A percentile compares a stretch with the other conserved stretches of the same genome.
phyloP scores from a whole-genome alignment of 2,329 filamentous ascomycete genomes.

The Ambrosiella cleistominuta region DNA sequence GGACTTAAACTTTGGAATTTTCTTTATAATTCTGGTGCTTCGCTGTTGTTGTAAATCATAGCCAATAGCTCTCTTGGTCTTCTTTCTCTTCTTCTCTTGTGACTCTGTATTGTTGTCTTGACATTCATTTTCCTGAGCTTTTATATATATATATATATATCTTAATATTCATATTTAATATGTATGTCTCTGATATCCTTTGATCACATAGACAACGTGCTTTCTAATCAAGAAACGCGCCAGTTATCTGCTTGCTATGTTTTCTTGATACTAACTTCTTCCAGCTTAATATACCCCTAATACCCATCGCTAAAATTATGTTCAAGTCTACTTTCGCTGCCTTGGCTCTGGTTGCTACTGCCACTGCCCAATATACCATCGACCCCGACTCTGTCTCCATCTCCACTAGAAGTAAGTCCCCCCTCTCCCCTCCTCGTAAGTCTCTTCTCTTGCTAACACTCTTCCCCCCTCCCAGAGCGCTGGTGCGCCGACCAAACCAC shows the following conservation, averaged over 20 bases:
- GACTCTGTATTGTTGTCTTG: background rate
- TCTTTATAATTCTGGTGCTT: too few species aligned
- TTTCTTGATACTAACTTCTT: background rate
- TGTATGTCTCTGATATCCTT: background rate
- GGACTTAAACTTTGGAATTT: too few species aligned
- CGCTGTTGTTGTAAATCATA: too few species aligned
- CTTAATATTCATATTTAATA: background rate
- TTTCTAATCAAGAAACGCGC: too few species aligned
- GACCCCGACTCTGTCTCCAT: conserved; percentile 42
- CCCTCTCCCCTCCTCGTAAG: background rate
- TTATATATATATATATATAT: background rate
- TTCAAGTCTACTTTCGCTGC: conserved; percentile 18
- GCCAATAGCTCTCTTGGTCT: too few species aligned
- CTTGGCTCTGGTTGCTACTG: conserved; percentile 33
- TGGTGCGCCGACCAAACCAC: conserved; percentile 50
- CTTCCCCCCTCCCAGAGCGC: conserved; percentile 22
- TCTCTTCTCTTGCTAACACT: background rate
- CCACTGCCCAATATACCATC: conserved; percentile 40
- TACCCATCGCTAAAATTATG: background rate
- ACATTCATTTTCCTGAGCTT: background rate
- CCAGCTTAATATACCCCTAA: background rate
- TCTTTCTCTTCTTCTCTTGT: too few species aligned
- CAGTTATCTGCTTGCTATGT: too few species aligned
- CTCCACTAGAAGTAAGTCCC: conserved; percentile 31
- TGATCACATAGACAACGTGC: too few species aligned